phyloP scores from a whole-genome alignment of 2,329 filamentous ascomycete genomes.

The Anisogramma anomala region DNA sequence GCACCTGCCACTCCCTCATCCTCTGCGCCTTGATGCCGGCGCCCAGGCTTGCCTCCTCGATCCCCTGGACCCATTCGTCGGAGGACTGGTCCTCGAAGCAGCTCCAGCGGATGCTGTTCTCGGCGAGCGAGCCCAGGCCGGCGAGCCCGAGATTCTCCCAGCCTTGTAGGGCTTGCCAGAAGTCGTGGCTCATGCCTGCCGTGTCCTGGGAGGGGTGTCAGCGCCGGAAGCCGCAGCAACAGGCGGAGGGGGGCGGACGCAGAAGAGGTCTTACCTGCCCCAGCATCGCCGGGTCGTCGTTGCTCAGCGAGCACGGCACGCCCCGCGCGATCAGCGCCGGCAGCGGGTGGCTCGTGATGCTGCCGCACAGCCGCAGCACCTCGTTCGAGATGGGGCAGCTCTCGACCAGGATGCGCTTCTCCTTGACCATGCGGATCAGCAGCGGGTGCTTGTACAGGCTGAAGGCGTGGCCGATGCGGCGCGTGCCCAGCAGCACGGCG shows the following conservation, averaged over 20 bases:
- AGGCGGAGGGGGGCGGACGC: background rate
- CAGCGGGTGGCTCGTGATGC: conserved; percentile 66
- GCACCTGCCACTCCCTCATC: conserved; percentile 64
- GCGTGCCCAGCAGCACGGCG: conserved; percentile 72
- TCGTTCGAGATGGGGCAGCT: conserved; percentile 88
- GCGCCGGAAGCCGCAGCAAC: too few relatives aligned
- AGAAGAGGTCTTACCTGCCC: conserved; percentile 41
- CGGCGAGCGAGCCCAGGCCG: conserved; percentile 73
- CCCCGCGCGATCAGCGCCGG: conserved; percentile 77
- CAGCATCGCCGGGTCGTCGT: conserved; percentile 82
- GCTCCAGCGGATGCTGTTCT: conserved; percentile 87
- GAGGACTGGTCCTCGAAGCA: conserved; percentile 69
- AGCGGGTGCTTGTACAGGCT: conserved; percentile 85
- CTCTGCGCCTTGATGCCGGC: conserved; percentile 57
- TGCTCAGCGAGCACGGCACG: conserved; percentile 72
- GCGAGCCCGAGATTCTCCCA: conserved; percentile 86
- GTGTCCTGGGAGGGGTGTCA: too few relatives aligned
- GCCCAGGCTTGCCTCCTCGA: conserved; percentile 65
- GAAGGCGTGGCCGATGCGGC: conserved; percentile 82
- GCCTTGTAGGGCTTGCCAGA: conserved; percentile 85
- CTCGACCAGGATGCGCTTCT: conserved; percentile 79
- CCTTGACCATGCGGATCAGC: conserved; percentile 76
- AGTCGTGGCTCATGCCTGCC: conserved; percentile 79
- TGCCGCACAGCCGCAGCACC: conserved; percentile 65
- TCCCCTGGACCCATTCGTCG: conserved; percentile 59